phyloP scores from a whole-genome alignment of 352 stramenopile species.

The Phytophthora parvispora region DNA sequence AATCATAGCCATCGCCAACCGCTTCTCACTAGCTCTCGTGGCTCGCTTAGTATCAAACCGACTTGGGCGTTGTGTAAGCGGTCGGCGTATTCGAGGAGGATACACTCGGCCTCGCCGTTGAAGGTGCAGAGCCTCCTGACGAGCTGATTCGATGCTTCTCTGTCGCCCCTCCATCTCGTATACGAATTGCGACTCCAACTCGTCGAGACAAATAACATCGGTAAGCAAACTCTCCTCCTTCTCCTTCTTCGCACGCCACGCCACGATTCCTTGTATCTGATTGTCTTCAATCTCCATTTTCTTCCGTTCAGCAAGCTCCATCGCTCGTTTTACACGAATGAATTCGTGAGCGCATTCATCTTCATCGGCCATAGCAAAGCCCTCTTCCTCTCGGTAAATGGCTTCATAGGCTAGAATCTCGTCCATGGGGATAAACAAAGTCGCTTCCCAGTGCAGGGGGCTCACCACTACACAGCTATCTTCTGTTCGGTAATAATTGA shows the following conservation, averaged over 20 bases:
- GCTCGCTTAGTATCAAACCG: slow-evolving; percentile 62
- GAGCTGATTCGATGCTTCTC: slow-evolving; percentile 24
- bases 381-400: slow-evolving; percentile 56
- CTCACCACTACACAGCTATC: slow-evolving; percentile 63
- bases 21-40: slow-evolving; percentile 68
- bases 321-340: slow-evolving; percentile 17
- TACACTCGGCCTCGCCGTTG: slow-evolving; percentile 42
- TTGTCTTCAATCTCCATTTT: slow-evolving; percentile 64
- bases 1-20: slow-evolving; percentile 64
- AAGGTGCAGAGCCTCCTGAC: slow-evolving; percentile 47
- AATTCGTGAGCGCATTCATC: slow-evolving; percentile 38
- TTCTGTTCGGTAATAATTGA: slow-evolving; percentile 61
- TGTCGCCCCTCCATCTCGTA: slow-evolving; percentile 56
- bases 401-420: slow-evolving; percentile 60
- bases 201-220: slow-evolving; percentile 41
- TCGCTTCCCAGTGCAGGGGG: slow-evolving; percentile 57
- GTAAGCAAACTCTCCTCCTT: slow-evolving; percentile 42
- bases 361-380: slow-evolving; percentile 55
- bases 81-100: slow-evolving; percentile 32
- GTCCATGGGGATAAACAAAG: slow-evolving; percentile 55
- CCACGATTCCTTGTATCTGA: slow-evolving; percentile 37
- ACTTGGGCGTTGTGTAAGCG: slow-evolving; percentile 32
- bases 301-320: slow-evolving; percentile 32
- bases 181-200: slow-evolving; percentile 56
- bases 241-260: slow-evolving; percentile 55